Evolutionary conservation across 345 rosid species (phyloP).

Genomic region (Eucalyptus sp.): DNA sequence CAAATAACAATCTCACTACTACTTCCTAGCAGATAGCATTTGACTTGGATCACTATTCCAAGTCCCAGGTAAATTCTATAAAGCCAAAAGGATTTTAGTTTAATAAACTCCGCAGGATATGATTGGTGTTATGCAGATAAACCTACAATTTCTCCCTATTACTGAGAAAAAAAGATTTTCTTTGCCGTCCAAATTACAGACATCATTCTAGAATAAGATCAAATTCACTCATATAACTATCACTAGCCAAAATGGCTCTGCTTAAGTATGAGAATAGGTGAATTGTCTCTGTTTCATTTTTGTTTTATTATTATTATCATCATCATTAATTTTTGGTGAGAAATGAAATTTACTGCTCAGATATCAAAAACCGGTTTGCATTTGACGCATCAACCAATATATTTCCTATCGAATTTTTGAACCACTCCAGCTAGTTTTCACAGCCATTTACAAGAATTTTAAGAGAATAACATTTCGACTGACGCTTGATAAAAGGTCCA

Average conservation of each 20-base stretch:
- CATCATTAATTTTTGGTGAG: too few species aligned
- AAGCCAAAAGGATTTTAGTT: not conserved
- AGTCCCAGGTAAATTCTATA: not conserved
- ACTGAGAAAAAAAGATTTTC: not conserved
- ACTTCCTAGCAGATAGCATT: not conserved
- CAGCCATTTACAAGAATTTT: not conserved
- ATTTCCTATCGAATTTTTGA: not conserved
- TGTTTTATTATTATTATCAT: too few species aligned
- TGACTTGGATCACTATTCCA: not conserved
- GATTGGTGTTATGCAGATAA: not conserved
- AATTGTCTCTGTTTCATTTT: too few species aligned
- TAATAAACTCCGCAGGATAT: not conserved
- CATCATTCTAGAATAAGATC: not conserved
- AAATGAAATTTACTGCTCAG: not conserved
- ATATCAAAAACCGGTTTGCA: accelerated
- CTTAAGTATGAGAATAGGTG: too few species aligned
- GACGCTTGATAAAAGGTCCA: not conserved
- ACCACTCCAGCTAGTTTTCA: not conserved
- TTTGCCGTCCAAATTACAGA: not conserved
- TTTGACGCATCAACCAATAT: too few species aligned
- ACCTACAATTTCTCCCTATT: not conserved
- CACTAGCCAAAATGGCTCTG: too few species aligned
- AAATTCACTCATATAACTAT: not conserved
- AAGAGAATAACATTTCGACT: not conserved
- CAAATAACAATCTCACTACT: not conserved